phyloP scores from a whole-genome alignment of 352 stramenopile genomes.

The Lagenidium giganteum region DNA sequence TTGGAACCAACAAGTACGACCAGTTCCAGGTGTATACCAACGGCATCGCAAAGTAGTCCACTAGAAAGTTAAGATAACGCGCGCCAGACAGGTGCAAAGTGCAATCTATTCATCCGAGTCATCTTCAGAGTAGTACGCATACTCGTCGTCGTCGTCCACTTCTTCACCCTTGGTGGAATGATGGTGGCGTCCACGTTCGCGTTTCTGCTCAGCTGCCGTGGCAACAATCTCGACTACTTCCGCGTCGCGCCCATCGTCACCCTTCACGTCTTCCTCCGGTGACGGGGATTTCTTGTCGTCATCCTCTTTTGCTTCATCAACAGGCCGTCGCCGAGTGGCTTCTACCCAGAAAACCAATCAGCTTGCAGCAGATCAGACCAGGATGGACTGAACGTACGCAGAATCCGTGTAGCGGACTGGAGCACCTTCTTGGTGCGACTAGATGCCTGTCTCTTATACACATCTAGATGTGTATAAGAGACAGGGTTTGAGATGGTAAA shows the following conservation, averaged over 20 bases:
- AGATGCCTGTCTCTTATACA: too few species aligned
- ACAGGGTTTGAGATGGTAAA: constrained; percentile 14
- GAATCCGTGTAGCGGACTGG: too few species aligned
- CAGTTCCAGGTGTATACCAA: constrained; percentile 92
- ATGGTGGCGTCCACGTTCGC: background rate
- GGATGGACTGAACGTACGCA: too few species aligned
- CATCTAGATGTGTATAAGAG: too few species aligned
- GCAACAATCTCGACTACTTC: constrained; percentile 2
- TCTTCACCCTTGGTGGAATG: background rate
- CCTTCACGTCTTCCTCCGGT: too few species aligned
- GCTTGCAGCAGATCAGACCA: too few species aligned
- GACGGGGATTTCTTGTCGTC: too few species aligned
- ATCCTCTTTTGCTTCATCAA: too few species aligned
- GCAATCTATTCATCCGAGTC: background rate
- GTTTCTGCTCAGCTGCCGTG: background rate
- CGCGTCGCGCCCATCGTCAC: background rate
- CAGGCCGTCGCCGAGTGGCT: too few species aligned
- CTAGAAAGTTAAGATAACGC: background rate
- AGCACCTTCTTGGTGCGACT: too few species aligned
- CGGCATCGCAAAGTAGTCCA: constrained; percentile 79
- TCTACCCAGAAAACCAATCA: too few species aligned
- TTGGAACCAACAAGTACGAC: constrained; percentile 95
- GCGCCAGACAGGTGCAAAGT: too few species aligned
- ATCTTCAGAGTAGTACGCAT: constrained; percentile 18
- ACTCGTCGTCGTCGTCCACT: constrained; percentile 11